Conservation (phyloP, 2,329 filamentous ascomycete species). For the Sporothrix mexicana region DNA sequence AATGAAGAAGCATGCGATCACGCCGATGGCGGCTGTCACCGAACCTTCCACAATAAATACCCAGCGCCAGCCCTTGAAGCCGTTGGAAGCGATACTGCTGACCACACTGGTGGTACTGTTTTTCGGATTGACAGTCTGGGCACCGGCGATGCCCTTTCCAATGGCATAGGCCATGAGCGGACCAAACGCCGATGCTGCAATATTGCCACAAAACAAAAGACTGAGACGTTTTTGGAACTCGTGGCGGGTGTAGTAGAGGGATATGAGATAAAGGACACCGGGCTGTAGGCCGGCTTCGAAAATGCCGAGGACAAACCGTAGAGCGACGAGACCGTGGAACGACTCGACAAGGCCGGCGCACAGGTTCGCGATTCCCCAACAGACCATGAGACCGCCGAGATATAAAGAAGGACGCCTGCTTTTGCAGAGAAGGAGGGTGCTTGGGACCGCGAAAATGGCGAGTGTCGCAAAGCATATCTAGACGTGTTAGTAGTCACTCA, state of each 20-base stretch:
- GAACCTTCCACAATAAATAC: constrained; percentile 47
- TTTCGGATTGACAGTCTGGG: constrained; percentile 8
- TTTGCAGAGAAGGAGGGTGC: constrained; percentile 51
- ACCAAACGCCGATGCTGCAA: constrained; percentile 52
- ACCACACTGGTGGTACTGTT: constrained; percentile 4
- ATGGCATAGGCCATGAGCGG: constrained; percentile 40
- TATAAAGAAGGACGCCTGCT: constrained; percentile 28
- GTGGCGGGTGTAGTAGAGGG: constrained; percentile 56
- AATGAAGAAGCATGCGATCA: constrained; percentile 51
- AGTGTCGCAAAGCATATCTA: constrained; percentile 68
- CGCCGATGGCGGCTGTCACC: constrained; percentile 44
- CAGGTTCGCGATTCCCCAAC: constrained; percentile 30
- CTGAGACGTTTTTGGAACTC: constrained; percentile 56
- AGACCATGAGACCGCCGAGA: constrained; percentile 22
- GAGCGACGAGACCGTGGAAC: constrained; percentile 17
- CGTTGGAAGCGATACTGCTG: constrained; percentile 12
- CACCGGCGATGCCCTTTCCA: constrained; percentile 16
- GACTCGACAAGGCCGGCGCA: constrained; percentile 19
- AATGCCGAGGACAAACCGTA: constrained; percentile 49
- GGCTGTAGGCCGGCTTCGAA: constrained; percentile 50
- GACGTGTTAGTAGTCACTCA: constrained; percentile 54
- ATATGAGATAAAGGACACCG: constrained; percentile 54
- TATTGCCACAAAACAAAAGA: constrained; percentile 51
- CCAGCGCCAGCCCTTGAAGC: constrained; percentile 31
- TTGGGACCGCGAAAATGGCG: constrained; percentile 66